These are phyloP conservation scores for Sarcocystis neurona DNA, from an alignment of 169 alveolate species.

Conservation along the genomic window DNA sequence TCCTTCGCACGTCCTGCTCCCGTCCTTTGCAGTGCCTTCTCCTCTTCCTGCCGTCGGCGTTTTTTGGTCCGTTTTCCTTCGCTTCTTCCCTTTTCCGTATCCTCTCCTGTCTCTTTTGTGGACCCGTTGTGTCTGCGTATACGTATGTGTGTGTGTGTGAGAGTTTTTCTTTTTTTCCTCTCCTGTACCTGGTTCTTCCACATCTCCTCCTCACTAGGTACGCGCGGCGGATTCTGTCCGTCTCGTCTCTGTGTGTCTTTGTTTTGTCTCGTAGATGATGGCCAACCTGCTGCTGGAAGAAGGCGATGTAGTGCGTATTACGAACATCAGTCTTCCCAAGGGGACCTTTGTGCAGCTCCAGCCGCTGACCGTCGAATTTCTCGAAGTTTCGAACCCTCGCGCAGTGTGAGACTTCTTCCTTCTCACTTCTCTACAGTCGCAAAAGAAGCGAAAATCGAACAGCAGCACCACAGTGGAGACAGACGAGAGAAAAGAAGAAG, in stretches of 20 bases:
- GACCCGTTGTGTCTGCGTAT: constrained; percentile 10
- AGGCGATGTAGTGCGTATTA: constrained; percentile 80
- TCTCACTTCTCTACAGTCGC: too few species aligned
- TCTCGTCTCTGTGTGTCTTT: not conserved
- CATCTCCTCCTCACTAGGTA: not conserved
- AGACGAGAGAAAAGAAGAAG: too few species aligned
- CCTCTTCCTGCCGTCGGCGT: too few species aligned
- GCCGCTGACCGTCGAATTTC: constrained; percentile 88
- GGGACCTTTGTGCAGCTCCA: constrained; percentile 88
- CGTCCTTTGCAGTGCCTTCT: too few species aligned
- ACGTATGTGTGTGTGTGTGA: not conserved
- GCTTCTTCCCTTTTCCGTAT: too few species aligned
- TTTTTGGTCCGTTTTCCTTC: constrained; percentile 23
- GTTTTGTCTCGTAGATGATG: constrained; percentile 76
- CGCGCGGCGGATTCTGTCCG: too few species aligned
- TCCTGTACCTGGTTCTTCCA: not conserved
- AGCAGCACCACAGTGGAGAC: too few species aligned
- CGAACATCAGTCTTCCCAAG: constrained; percentile 80
- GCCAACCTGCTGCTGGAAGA: constrained; percentile 80
- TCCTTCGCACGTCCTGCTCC: too few species aligned
- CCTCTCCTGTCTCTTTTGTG: too few species aligned
- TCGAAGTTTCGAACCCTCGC: constrained; percentile 87
- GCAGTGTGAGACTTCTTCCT: constrained; percentile 75
- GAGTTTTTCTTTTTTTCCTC: not conserved
- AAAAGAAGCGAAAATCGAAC: too few species aligned